Evolutionary conservation across 2,329 filamentous ascomycete species (phyloP).

Genomic region (Calonectria hongkongensis): DNA sequence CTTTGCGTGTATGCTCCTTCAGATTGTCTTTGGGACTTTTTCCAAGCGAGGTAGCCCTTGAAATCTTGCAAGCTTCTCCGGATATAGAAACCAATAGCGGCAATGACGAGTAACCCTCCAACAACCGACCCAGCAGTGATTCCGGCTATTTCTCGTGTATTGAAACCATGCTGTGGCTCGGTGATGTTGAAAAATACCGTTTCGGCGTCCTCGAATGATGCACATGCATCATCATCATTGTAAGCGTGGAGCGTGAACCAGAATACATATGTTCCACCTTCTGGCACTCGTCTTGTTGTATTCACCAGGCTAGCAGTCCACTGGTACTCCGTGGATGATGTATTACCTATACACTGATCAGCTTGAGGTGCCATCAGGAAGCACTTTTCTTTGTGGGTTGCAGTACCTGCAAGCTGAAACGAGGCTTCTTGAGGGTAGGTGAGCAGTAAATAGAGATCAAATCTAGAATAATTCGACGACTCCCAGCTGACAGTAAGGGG

Average conservation of each 20-base stretch:
- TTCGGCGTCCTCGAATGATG: neutral
- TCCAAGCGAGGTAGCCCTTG: slow-evolving; percentile 13
- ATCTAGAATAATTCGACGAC: neutral
- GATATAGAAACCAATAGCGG: slow-evolving; percentile 8
- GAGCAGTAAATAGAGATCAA: slow-evolving; percentile 5
- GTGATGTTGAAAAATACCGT: slow-evolving; percentile 15
- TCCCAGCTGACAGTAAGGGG: neutral
- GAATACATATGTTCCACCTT: slow-evolving; percentile 6
- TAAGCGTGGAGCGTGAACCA: slow-evolving; percentile 11
- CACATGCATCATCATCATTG: neutral
- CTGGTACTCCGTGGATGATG: neutral
- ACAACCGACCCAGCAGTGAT: slow-evolving; percentile 8
- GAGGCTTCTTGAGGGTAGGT: slow-evolving; percentile 9
- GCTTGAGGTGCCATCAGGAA: neutral
- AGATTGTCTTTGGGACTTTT: neutral
- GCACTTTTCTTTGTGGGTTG: no score
- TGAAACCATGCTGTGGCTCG: slow-evolving; percentile 1
- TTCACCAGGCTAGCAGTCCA: slow-evolving; percentile 12
- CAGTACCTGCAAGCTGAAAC: slow-evolving; percentile 6
- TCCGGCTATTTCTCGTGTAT: neutral
- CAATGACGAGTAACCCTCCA: slow-evolving; percentile 4
- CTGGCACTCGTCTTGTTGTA: neutral
- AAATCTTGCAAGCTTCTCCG: slow-evolving; percentile 10
- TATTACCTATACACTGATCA: neutral
- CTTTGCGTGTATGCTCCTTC: neutral